Conservation (phyloP, 2,329 filamentous ascomycete genomes). For the Eutypella sp. region DNA sequence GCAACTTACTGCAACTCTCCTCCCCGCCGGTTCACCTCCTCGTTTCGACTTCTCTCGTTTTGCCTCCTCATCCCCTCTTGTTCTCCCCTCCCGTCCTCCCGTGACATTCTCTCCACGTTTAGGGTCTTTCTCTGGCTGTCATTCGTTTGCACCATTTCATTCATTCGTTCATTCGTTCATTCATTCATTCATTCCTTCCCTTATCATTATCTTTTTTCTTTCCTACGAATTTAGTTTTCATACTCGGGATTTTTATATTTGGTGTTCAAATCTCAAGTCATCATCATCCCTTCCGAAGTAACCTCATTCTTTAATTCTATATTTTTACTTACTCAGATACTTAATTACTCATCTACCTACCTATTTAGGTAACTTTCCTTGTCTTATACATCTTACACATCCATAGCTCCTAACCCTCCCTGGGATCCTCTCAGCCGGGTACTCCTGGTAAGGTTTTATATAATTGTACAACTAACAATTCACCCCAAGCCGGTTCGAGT, state of each 20-base stretch:
- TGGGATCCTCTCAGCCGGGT: no score
- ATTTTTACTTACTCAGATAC: no score
- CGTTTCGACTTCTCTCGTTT: no score
- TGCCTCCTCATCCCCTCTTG: neutral
- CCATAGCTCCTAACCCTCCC: no score
- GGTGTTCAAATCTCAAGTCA: neutral
- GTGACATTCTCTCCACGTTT: neutral
- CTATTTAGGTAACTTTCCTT: neutral
- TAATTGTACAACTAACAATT: no score
- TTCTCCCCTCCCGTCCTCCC: neutral
- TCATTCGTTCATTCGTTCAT: no score
- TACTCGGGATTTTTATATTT: neutral
- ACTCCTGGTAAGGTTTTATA: no score
- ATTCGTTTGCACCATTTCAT: neutral
- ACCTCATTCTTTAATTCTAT: no score
- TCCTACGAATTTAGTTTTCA: neutral
- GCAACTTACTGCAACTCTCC: no score
- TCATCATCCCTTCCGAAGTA: neutral
- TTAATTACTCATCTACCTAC: neutral
- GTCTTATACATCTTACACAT: neutral
- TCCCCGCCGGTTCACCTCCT: no score
- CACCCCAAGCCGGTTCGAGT: no score
- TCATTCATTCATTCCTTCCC: neutral
- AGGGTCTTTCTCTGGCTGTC: neutral
- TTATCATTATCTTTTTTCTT: neutral